Evolutionary conservation across 768 basidiomycete species (phyloP).

Genomic region (Agrocybe chaxingu): DNA sequence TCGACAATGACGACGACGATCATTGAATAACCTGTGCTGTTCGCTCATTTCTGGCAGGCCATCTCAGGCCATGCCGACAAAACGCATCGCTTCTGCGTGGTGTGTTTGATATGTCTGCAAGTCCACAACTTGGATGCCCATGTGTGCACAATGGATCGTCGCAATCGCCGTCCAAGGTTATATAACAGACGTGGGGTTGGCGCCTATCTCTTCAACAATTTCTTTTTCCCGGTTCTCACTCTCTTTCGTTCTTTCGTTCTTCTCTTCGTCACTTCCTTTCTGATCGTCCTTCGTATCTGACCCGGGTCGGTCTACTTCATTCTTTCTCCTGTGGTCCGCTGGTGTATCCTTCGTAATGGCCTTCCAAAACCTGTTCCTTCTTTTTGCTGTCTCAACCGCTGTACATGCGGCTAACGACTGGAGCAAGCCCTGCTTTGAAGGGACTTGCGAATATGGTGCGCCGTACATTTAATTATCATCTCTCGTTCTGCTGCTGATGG

Average conservation of each 20-base stretch:
- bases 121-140: too few relatives aligned
- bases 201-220: background rate
- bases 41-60: too few relatives aligned
- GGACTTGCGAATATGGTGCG: slow-evolving; percentile 37
- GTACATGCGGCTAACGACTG: slow-evolving; percentile 38
- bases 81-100: too few relatives aligned
- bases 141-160: too few relatives aligned
- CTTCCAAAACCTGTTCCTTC: slow-evolving; percentile 5
- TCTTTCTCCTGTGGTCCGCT: slow-evolving; percentile 1
- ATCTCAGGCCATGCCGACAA: too few relatives aligned
- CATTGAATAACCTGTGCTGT: too few relatives aligned
- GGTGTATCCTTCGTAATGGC: slow-evolving; percentile 5
- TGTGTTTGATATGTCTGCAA: too few relatives aligned
- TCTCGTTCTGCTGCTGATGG: background rate
- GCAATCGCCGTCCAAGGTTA: too few relatives aligned
- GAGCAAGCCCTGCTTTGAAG: slow-evolving; percentile 34
- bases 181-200: too few relatives aligned
- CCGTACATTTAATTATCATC: background rate
- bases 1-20: too few relatives aligned
- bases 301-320: slow-evolving; percentile 15
- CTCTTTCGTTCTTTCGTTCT: background rate
- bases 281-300: slow-evolving; percentile 3
- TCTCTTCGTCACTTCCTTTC: slow-evolving; percentile 1
- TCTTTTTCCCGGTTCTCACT: background rate
- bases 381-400: slow-evolving; percentile 9